Evolutionary conservation across 768 basidiomycete species (phyloP).

Genomic region (Vararia minispora): DNA sequence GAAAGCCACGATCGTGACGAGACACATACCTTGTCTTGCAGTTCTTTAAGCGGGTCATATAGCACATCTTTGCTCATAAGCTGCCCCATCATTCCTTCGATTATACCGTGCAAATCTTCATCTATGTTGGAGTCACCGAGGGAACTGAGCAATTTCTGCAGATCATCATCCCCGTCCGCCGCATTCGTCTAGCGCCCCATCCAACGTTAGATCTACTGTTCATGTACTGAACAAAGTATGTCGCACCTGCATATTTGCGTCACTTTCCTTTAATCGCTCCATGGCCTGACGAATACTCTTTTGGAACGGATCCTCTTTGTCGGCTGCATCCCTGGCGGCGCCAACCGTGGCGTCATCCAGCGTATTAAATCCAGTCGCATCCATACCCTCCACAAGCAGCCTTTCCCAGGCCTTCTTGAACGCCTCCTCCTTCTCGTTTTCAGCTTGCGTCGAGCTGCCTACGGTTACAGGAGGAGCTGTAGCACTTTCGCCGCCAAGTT

Average conservation of each 20-base stretch:
- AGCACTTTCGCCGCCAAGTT: constrained; percentile 18
- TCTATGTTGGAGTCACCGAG: constrained; percentile 28
- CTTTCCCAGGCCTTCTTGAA: constrained; percentile 61
- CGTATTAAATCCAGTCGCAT: constrained; percentile 22
- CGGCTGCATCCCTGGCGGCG: constrained; percentile 8
- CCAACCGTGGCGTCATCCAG: constrained; percentile 10
- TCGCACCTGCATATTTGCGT: constrained; percentile 40
- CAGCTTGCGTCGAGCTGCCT: constrained; percentile 14
- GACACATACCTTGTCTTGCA: constrained; percentile 49
- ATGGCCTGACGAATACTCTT: constrained; percentile 59
- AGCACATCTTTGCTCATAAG: constrained; percentile 75
- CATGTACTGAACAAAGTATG: not conserved
- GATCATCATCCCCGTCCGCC: constrained; percentile 24
- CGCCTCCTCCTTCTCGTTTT: constrained; percentile 24
- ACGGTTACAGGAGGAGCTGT: constrained; percentile 7
- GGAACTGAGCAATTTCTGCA: constrained; percentile 44
- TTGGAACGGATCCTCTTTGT: constrained; percentile 42
- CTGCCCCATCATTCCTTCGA: constrained; percentile 76
- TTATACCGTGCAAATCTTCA: constrained; percentile 43
- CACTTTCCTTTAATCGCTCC: constrained; percentile 62
- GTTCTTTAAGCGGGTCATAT: constrained; percentile 80
- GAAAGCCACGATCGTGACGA: too few relatives aligned
- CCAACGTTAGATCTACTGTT: not conserved
- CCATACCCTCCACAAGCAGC: constrained; percentile 56
- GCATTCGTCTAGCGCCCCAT: constrained; percentile 15